A percentile compares a stretch with the other conserved stretches of the same genome.
phyloP scores from a whole-genome alignment of 805 yeast genomes.

The Sugiyamaella boreocaroliniensis region DNA sequence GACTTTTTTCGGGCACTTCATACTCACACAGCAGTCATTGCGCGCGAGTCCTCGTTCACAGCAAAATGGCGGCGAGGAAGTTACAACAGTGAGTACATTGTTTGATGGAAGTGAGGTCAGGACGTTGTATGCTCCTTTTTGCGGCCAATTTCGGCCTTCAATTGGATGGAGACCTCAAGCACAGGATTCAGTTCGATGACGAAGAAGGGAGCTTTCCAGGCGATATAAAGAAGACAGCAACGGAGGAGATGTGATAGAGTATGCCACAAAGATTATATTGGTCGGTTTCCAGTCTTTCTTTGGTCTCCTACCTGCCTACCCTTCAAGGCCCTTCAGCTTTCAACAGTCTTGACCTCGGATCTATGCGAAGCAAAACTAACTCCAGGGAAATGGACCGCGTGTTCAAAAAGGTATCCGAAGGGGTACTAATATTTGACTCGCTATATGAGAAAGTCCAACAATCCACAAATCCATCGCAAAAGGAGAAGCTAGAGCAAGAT shows the following conservation, averaged over 20 bases:
- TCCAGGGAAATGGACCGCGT: constrained; percentile 79
- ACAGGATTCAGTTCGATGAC: neutral
- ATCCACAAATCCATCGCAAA: constrained; percentile 78
- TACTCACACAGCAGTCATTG: neutral
- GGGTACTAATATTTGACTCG: constrained; percentile 75
- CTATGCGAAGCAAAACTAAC: neutral
- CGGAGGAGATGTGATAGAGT: neutral
- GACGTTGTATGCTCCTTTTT: neutral
- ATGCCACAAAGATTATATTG: neutral
- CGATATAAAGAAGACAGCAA: neutral
- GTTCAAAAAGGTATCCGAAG: constrained; percentile 86
- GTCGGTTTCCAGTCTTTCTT: too few species aligned
- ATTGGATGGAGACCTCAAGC: neutral
- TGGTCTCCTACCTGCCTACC: neutral
- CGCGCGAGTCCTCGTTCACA: neutral
- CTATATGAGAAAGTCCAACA: constrained; percentile 78
- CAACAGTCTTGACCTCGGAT: neutral
- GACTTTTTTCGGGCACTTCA: neutral
- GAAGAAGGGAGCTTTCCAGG: neutral
- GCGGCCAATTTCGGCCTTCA: neutral
- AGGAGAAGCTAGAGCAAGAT: constrained; percentile 85
- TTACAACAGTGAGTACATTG: constrained; percentile 40
- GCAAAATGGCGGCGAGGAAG: constrained; percentile 43
- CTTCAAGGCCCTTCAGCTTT: neutral
- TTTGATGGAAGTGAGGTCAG: neutral